A percentile compares a stretch with the other conserved stretches of the same genome.
phyloP scores from a whole-genome alignment of 169 alveolate genomes.

The Theileria annulata region DNA sequence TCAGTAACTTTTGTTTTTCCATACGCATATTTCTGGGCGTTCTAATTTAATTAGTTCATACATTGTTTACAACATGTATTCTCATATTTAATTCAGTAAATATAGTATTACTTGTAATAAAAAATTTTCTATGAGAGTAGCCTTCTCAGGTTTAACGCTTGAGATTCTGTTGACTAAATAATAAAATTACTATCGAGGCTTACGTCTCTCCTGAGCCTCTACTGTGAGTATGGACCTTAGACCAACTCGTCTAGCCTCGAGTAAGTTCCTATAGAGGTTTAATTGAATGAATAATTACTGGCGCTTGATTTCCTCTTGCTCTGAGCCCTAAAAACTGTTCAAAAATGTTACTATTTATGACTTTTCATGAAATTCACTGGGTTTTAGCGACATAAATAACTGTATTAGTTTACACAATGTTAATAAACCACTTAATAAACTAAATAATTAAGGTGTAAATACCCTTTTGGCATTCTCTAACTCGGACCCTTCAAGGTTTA shows the following conservation, averaged over 20 bases:
- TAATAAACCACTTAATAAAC: too few species aligned
- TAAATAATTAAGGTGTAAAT: background rate
- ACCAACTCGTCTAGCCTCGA: conserved; percentile 60
- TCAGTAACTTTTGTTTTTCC: conserved; percentile 37
- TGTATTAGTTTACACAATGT: too few species aligned
- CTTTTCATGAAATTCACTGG: background rate
- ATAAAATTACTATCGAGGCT: background rate
- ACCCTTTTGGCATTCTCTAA: background rate
- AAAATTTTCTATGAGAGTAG: conserved; percentile 49
- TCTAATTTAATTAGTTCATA: background rate
- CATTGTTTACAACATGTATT: background rate
- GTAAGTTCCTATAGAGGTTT: conserved; percentile 31
- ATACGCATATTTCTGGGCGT: conserved; percentile 9
- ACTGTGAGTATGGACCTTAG: conserved; percentile 58
- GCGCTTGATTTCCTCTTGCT: conserved; percentile 54
- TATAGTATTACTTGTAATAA: conserved; percentile 38
- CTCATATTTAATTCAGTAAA: background rate
- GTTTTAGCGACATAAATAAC: background rate
- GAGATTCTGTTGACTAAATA: conserved; percentile 61
- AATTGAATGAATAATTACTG: conserved; percentile 19
- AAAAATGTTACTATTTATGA: too few species aligned
- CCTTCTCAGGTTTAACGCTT: conserved; percentile 68
- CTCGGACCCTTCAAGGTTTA: background rate
- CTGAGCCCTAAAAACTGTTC: conserved; percentile 13
- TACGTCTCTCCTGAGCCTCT: conserved; percentile 69